Evolutionary conservation across 306 rosid genomes (phyloP), one percentile per base, ranked within the genome.

Genomic region (Aeschynomene evenia): DNA sequence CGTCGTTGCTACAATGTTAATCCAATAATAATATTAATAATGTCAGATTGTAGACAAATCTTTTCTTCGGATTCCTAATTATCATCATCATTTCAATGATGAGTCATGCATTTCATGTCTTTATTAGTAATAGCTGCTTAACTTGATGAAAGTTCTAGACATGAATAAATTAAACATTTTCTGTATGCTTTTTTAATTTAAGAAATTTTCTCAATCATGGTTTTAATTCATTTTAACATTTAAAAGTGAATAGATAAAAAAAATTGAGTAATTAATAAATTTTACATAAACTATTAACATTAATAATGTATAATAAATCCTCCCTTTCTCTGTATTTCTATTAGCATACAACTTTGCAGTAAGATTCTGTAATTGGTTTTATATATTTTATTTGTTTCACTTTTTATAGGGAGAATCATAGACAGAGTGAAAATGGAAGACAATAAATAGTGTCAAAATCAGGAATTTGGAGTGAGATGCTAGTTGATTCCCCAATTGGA

Each of bases 21-120:
- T 4, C 36, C 34, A 28, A 28, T 28, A 28, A 55, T 55, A 13
- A 55, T 55, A 18, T 55, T 2, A 4, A 34, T 12, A 13, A 31
- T 31, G 16, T 73, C 56, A 18, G 58, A 20, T 52, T 12, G 36
- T 21, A 15, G 4, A 22, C 18, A 66, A 13, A 40, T 29, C 19
- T 20, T 71, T 33, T 74, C 45, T 4, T 56, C 45, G 34, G 62
- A 66, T 75, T 57, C 46, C 62, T 66, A 21, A 7, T 31, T 16
- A 33, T 67, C 36, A 23, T 67, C 36, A 23, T 16, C 7, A 63
- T 52, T 62, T 48, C 56, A 71, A 21, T 48, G 7, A 20, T 22
- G 24, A 51, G 7, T 15, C 54, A 6, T 60, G 34, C 42, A n/a
- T 63, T 46, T 48, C 19, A 26, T 24, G 4, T 59, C 16, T 31